Evolutionary conservation across 1,284 basidiomycete genomes (phyloP), one percentile per base, ranked within the genome.

Genomic region (Microbotryum silenes-acaulis): DNA sequence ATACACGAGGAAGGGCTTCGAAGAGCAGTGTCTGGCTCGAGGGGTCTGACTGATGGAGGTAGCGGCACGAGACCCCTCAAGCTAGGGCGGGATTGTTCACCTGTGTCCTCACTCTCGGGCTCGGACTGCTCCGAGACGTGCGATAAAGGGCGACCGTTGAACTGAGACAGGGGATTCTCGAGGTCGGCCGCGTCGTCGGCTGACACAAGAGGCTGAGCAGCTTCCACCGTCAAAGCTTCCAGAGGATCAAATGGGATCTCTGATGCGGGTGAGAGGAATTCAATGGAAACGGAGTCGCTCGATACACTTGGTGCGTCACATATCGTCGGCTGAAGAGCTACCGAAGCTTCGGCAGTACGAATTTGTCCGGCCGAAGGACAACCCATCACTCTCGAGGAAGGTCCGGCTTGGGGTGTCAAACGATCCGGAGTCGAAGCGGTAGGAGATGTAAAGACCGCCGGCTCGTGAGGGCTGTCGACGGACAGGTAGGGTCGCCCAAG

Each of bases 251-350:
- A 21, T 25, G 60, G 60, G 42, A 44, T 60, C 23, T 50, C 42
- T 23, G 56, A 59, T 20, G 61, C 51, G 6, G 60, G 29, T 45
- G 44, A 57, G 3, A 57, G 57, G 49, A 66, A 59, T 47, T 61
- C 59, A 51, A 55, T 31, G 6, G 65, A 58, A 48, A 50, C 56
- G 12, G 58, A 61, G 31, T 46, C 44, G 57, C 55, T 44, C 12
- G 18, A 29, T 27, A 25, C 2, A 53, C 18, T 60, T 54, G 23
- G 21, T 27, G 7, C 60, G 47, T 47, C 50, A 57, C n/a, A 27
- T 44, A 27, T 56, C 59, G 8, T 23, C 20, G 10, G 51, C 48
- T 16, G 51, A 31, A 14, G 37, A 42, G 37, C 14, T 12, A 18
- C 16, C 37, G 14, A 42, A 18, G 14, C 37, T 16, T 42, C 14